Percentiles rank a stretch among this genome's conserved stretches.
Evolutionary conservation across 192 early-diverging fungal species (phyloP).

Genomic region (Coemansia sp.): DNA sequence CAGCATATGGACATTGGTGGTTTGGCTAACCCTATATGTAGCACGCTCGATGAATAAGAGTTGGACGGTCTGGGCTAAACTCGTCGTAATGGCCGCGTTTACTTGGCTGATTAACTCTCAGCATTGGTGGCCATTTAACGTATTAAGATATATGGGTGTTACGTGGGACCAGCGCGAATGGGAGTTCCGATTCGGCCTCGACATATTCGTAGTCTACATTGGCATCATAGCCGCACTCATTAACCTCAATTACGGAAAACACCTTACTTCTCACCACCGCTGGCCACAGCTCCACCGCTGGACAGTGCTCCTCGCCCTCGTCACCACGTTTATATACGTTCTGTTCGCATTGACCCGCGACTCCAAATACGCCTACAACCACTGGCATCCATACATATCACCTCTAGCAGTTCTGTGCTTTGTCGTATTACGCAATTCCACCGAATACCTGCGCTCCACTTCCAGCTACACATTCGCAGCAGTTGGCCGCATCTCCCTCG

Average conservation of each 20-base stretch:
- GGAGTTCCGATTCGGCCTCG: conserved; percentile 69
- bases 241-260: conserved; percentile 43
- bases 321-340: conserved; percentile 58
- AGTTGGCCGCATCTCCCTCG: conserved; percentile 66
- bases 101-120: conserved; percentile 13
- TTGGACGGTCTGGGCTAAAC: conserved; percentile 56
- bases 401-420: conserved; percentile 63
- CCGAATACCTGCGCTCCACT: conserved; percentile 54
- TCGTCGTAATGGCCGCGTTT: conserved; percentile 42
- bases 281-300: conserved; percentile 46
- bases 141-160: conserved; percentile 52
- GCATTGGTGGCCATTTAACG: conserved; percentile 44
- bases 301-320: conserved; percentile 31
- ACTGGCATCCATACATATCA: conserved; percentile 66
- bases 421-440: conserved; percentile 67
- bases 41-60: conserved; percentile 53
- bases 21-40: conserved; percentile 68
- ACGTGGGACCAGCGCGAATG: conserved; percentile 67
- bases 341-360: conserved; percentile 52
- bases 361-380: conserved; percentile 66
- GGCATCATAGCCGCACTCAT: conserved; percentile 67
- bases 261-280: conserved; percentile 29
- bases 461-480: conserved; percentile 59
- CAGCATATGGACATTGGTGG: conserved; percentile 66
- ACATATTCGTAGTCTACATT: conserved; percentile 66